These are phyloP conservation scores for Ascoidea rubescens DNA, from an alignment of 805 yeast genomes.

Conservation along the genomic window DNA sequence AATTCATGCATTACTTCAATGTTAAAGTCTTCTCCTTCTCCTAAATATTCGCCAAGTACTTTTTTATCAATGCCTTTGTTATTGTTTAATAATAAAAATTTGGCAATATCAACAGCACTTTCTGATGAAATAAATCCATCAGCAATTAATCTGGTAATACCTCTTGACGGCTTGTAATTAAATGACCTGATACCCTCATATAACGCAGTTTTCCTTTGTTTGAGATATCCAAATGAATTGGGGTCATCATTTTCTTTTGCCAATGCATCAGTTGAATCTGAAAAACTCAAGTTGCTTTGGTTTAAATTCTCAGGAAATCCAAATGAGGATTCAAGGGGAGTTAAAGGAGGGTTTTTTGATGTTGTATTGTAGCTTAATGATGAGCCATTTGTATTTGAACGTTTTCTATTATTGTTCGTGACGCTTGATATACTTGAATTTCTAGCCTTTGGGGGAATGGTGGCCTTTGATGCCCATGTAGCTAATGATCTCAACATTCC, in stretches of 20 bases:
- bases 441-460: constrained; percentile 12
- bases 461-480: constrained; percentile 71
- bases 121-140: constrained; percentile 49
- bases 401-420: constrained; percentile 11
- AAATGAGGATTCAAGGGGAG: constrained; percentile 9
- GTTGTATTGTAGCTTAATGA: constrained; percentile 3
- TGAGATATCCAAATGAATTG: constrained; percentile 70
- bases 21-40: constrained; percentile 72
- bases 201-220: constrained; percentile 70
- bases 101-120: constrained; percentile 58
- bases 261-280: constrained; percentile 5
- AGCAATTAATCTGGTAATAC: constrained; percentile 46
- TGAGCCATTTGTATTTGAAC: constrained; percentile 17
- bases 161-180: constrained; percentile 76
- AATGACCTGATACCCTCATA: constrained; percentile 68
- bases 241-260: constrained; percentile 50
- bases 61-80: constrained; percentile 74
- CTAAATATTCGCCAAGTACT: constrained; percentile 79
- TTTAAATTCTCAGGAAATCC: constrained; percentile 6
- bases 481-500: constrained; percentile 70
- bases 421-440: constrained; percentile 6
- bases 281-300: constrained; percentile 5
- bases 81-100: constrained; percentile 41
- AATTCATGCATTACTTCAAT: constrained; percentile 85
- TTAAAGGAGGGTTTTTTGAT: constrained; percentile 1